These are phyloP conservation scores for Plenodomus biglobosus DNA, from an alignment of 2,329 filamentous ascomycete species.

Conservation along the genomic window DNA sequence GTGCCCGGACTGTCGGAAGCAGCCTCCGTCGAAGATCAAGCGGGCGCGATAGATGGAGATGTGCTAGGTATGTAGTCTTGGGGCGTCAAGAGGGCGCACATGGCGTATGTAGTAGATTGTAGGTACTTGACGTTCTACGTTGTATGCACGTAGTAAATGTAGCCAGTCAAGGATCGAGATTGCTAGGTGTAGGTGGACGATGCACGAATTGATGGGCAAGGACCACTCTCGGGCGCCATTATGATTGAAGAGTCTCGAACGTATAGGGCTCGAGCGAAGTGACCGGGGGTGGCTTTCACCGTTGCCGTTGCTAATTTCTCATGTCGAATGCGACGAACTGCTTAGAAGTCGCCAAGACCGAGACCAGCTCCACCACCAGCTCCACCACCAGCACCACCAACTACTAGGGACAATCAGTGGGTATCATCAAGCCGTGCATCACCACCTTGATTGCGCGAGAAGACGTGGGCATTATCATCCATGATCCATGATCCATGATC, in stretches of 20 bases:
- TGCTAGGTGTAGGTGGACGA: neutral
- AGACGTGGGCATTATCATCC: too few relatives aligned
- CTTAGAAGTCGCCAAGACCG: neutral
- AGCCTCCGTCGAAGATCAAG: slow-evolving; percentile 47
- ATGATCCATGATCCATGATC: too few relatives aligned
- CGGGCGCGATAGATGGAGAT: slow-evolving; percentile 32
- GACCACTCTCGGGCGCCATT: slow-evolving; percentile 3
- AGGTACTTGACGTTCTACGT: too few relatives aligned
- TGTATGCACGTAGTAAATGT: neutral
- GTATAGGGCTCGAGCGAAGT: neutral
- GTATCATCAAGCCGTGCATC: too few relatives aligned
- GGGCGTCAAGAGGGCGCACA: too few relatives aligned
- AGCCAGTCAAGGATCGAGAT: neutral
- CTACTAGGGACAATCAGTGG: too few relatives aligned
- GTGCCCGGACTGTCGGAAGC: slow-evolving; percentile 48
- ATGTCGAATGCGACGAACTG: neutral
- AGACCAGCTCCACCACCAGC: too few relatives aligned
- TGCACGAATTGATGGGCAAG: slow-evolving; percentile 6
- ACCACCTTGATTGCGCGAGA: too few relatives aligned
- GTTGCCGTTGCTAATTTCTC: slow-evolving; percentile 1
- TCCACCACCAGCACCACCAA: neutral
- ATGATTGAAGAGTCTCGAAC: slow-evolving; percentile 2
- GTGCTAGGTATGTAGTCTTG: too few relatives aligned
- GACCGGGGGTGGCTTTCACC: neutral
- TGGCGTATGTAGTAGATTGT: too few relatives aligned